These are phyloP conservation scores for Aspergillus asperescens DNA, from an alignment of 495 filamentous ascomycete species.

Conservation along the genomic window DNA sequence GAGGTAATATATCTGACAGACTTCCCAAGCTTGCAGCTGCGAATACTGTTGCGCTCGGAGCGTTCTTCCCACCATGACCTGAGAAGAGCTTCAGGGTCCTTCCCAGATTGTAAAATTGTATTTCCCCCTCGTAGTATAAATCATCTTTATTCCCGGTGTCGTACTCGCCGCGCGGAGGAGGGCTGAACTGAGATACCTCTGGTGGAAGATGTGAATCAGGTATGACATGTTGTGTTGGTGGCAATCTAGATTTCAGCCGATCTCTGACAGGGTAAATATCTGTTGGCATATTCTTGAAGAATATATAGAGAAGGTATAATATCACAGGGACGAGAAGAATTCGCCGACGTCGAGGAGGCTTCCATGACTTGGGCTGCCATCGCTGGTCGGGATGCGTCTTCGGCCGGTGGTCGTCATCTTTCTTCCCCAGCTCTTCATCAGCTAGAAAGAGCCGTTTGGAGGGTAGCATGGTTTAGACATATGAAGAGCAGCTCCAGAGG, in stretches of 20 bases:
- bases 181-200: constrained; percentile 4
- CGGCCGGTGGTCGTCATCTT: constrained; percentile 57
- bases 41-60: constrained; percentile 42
- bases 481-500: constrained; percentile 16
- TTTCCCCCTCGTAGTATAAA: constrained; percentile 50
- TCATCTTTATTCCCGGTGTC: constrained; percentile 18
- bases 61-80: constrained; percentile 18
- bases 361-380: constrained; percentile 28
- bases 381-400: constrained; percentile 19
- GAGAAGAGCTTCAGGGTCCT: constrained; percentile 41
- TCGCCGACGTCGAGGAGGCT: constrained; percentile 40
- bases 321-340: constrained; percentile 37
- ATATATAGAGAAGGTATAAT: constrained; percentile 44
- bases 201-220: constrained; percentile 1
- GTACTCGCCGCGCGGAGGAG: constrained; percentile 22
- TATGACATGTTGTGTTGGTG: constrained; percentile 20
- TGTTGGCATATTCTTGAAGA: constrained; percentile 52
- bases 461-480: constrained; percentile 36
- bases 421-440: constrained; percentile 68
- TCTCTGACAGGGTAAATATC: constrained; percentile 31
- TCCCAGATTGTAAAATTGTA: constrained; percentile 52
- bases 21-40: constrained; percentile 47
- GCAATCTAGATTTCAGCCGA: constrained; percentile 25
- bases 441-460: constrained; percentile 42
- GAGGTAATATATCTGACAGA: constrained; percentile 46